Base-by-base conservation (phyloP, 176 grass and related monocot species). In the Oropetium thomaeum region DNA sequence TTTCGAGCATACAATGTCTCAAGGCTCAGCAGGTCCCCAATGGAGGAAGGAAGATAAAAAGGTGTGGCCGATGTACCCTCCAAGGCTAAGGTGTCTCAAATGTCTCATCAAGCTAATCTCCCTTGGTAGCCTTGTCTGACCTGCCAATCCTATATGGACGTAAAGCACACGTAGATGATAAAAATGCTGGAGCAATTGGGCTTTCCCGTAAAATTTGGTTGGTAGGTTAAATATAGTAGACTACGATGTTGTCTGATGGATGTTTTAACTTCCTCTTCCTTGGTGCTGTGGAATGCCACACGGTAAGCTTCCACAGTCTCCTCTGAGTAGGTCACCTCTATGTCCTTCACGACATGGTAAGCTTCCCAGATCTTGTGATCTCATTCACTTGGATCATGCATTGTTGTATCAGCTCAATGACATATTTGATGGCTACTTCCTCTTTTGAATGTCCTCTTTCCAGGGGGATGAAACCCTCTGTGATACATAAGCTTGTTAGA, bases 381-480 rank as follows among this genome's bases (percentile, higher is more conserved):
- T n/a, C n/a, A n/a, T n/a, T n/a, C n/a, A n/a, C n/a, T n/a, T n/a
- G n/a, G n/a, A n/a, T n/a, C n/a, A n/a, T n/a, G n/a, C n/a, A n/a
- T 9, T 39, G 23, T 15, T 16, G 38, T 25, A 28, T 11, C 11
- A 67, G 38, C 12, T 67, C 64, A 13, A 0, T 7, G 5, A 67
- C 5, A 1, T 67, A 27, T 5, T 43, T 43, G 38, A 16, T 0
- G 5, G 64, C 64, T 16, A 67, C 39, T 8, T n/a, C n/a, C n/a
- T n/a, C n/a, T 14, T 22, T 8, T 26, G 1, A 0, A 0, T 42
- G 22, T 0, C 23, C 38, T 28, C 38, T 26, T 6, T 15, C 11
- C 4, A n/a, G n/a, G n/a, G n/a, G 38, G n/a, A 67, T 43, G 10
- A 70, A 70, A 33, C 67, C 67, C 29, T 70, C 67, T 3, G 67